Base-by-base conservation (phyloP, 768 basidiomycete genomes). In the Termitomyces sp. region DNA sequence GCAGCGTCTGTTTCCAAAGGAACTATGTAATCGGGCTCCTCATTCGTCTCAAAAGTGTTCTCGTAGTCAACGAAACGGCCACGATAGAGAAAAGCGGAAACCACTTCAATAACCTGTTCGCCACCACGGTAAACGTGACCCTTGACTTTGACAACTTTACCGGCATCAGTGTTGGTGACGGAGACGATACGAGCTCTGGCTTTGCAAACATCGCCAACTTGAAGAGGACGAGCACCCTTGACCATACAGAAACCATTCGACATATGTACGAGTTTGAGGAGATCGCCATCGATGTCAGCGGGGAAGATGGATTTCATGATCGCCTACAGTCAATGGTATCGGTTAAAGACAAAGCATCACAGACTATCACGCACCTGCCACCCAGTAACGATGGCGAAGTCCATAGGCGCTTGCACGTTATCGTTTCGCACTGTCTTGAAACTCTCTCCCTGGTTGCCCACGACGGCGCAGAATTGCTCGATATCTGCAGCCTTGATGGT, bases 281-380 rank as follows among this genome's bases (percentile, higher is more conserved):
- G 75, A 71, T 99, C 96, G 1, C 96, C 97, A 62, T 98, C 92
- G 68, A 99, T 92, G 11, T 84, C 73, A 13, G 79, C 69, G 6
- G 97, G 97, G 85, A 99, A 99, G 73, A 98, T 96, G 1, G 94
- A 86, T 71, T 91, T 93, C 90, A 98, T 99, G 73, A 99, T 98
- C n/a, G 95, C 91, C 94, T 96, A 63, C 0, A 55, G 59, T 58
- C 41, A 54, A 35, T 30, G 30, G 18, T n/a, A 51, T 43, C 53
- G 35, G 43, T 63, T 54, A 63, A 35, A 55, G 20, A 48, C 41
- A 30, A 55, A 36, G 26, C 18, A 26, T 14, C 43, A 55, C 48
- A 7, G 20, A 56, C 28, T 30, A 44, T 52, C 3, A 73, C 88
- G 59, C 69, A 94, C 94, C 88, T 96, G 87, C 97, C 97, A 99